Base-by-base conservation (phyloP, 2,329 filamentous ascomycete genomes). In the Aspergillus sergii region DNA sequence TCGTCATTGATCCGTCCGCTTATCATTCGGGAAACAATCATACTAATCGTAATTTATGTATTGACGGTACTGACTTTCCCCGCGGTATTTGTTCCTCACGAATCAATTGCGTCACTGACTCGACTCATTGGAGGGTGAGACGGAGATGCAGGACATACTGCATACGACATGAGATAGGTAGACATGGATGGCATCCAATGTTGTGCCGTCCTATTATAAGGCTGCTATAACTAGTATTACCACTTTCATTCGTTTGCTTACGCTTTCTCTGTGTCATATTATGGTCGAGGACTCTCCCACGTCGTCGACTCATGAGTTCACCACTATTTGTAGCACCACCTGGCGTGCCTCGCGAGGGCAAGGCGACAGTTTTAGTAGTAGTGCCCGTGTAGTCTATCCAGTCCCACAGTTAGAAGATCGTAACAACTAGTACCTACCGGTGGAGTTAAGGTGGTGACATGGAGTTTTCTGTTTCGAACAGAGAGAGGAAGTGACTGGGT, bases 61-160 rank as follows among this genome's bases (percentile, higher is more conserved):
- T 41, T 19, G 39, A 10, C 8, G 7, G 8, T 41, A 41, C 39
- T n/a, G 19, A 19, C 16, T 58, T 58, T 53, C 48, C 58, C 58
- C 48, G 58, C 58, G 48, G 58, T 43, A 41, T 41, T 54, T 53
- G 36, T 23, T 41, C 30, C 34, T 26, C 34, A 11, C 26, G 23
- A 59, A 59, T 59, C 58, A 41, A 59, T 59, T 59, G 58, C 58
- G 48, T 59, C 58, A 59, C 36, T 30, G 16, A 41, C 23, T 26
- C 32, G 10, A 34, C 32, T 12, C 11, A 3, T 10, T 11, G 26
- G 6, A 36, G 34, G 57, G 34, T 32, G 32, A 39, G 21, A 39
- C 34, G n/a, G 34, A 9, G 16, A 43, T 51, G 58, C 34, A 59
- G 23, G 45, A 11, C 50, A 53, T 28, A 21, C 57, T 28, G 28